Evolutionary conservation across 306 rosid genomes (phyloP).

Genomic region (Castanea crenata): DNA sequence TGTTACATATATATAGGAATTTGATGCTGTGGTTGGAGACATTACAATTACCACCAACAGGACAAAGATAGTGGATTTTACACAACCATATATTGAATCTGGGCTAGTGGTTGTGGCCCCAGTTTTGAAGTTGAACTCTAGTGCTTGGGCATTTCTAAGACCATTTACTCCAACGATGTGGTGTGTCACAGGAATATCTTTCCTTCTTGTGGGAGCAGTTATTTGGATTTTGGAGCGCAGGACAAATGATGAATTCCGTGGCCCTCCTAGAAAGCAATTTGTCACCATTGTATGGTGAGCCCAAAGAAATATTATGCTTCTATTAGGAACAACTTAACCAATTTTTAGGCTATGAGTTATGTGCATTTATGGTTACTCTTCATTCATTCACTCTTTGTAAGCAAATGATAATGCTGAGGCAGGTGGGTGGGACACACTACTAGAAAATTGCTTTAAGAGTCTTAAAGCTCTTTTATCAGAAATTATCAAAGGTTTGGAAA

Average conservation of each 20-base stretch:
- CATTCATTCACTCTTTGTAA: not conserved
- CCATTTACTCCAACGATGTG: conserved; percentile 81
- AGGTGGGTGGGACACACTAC: too few species aligned
- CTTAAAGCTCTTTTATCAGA: too few species aligned
- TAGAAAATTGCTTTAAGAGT: too few species aligned
- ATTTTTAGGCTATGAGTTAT: too few species aligned
- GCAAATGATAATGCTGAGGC: too few species aligned
- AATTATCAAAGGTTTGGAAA: too few species aligned
- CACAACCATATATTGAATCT: conserved; percentile 86
- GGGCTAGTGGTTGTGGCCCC: conserved; percentile 88
- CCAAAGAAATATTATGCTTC: not conserved
- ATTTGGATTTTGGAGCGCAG: conserved; percentile 95
- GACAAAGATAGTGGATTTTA: conserved; percentile 84
- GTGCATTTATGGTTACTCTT: too few species aligned
- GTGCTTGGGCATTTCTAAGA: conserved; percentile 78
- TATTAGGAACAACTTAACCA: not conserved
- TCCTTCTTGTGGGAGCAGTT: conserved; percentile 73
- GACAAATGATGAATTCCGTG: conserved; percentile 80
- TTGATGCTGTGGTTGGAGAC: conserved; percentile 83
- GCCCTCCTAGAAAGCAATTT: conserved; percentile 76
- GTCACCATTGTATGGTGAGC: conserved; percentile 72
- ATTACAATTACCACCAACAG: conserved; percentile 75
- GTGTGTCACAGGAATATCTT: conserved; percentile 65
- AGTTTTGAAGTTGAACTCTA: conserved; percentile 45
- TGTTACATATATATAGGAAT: conserved; percentile 42